These are phyloP conservation scores for Xylaria sp. DNA, from an alignment of 495 filamentous ascomycete species.

Conservation along the genomic window DNA sequence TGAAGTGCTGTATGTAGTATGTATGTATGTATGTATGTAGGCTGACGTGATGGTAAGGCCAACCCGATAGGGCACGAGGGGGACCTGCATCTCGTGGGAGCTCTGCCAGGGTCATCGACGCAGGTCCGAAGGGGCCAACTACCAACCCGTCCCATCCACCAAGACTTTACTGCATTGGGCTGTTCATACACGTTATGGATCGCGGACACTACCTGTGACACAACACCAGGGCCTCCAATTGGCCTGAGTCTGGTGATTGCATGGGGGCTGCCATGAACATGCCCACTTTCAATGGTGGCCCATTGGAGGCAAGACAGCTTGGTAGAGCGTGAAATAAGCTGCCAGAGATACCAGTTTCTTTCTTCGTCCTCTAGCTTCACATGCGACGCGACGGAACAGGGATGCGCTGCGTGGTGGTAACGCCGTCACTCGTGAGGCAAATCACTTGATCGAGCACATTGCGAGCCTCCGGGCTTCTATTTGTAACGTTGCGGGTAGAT, in stretches of 20 bases:
- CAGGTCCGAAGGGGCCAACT: constrained; percentile 8
- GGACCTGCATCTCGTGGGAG: constrained; percentile 15
- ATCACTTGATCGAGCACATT: constrained; percentile 12
- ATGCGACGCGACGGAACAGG: not conserved
- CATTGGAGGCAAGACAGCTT: not conserved
- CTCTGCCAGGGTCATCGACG: constrained; percentile 7
- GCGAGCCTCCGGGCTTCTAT: not conserved
- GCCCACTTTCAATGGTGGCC: constrained; percentile 25
- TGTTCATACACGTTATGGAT: constrained; percentile 7
- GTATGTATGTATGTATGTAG: too few relatives aligned
- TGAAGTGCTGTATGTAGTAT: too few relatives aligned
- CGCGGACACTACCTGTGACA: constrained; percentile 4
- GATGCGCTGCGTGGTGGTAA: not conserved
- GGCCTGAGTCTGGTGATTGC: not conserved
- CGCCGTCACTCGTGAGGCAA: not conserved
- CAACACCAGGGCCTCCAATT: constrained; percentile 1
- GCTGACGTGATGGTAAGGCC: constrained; percentile 19
- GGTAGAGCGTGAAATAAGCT: not conserved
- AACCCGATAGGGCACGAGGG: not conserved
- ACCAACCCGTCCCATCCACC: not conserved
- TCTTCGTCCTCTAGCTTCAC: not conserved
- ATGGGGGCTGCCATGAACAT: constrained; percentile 4
- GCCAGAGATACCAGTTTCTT: constrained; percentile 3
- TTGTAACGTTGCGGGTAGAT: constrained; percentile 22
- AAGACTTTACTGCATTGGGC: constrained; percentile 1